Conservation (phyloP, 1,139 yeast genomes). For the Taphrina wiesneri region DNA sequence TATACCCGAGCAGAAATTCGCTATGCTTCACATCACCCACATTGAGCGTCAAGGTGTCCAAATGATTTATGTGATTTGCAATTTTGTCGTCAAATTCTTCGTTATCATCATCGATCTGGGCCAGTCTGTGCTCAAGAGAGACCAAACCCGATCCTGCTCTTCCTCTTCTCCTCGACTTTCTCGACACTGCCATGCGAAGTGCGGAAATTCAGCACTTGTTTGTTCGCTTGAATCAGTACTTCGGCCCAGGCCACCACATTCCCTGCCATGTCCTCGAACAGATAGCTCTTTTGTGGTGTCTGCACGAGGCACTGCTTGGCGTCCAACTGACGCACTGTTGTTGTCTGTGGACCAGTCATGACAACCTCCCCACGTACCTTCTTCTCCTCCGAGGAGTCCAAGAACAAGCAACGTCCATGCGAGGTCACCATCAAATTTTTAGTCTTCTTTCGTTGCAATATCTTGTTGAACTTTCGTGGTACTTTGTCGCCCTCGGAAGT, state of each 20-base stretch:
- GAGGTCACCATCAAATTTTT: conserved; percentile 32
- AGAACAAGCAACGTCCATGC: conserved; percentile 33
- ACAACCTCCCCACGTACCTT: conserved; percentile 24
- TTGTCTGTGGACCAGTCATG: conserved; percentile 19
- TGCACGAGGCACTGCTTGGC: conserved; percentile 18
- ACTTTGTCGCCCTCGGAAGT: conserved; percentile 27
- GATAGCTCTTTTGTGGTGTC: conserved; percentile 33
- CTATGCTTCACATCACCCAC: not conserved
- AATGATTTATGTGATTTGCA: no score
- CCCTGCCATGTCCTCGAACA: conserved; percentile 29
- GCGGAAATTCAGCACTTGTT: not conserved
- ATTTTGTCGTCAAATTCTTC: not conserved
- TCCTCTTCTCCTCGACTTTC: conserved; percentile 15
- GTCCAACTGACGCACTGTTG: conserved; percentile 1
- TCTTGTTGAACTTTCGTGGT: conserved; percentile 27
- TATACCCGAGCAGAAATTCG: not conserved
- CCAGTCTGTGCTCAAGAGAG: not conserved
- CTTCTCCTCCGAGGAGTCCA: conserved; percentile 30
- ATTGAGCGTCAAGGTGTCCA: not conserved
- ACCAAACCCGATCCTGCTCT: conserved; percentile 16
- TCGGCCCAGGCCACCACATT: conserved; percentile 36
- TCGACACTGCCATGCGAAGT: not conserved
- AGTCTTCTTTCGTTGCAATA: conserved; percentile 33
- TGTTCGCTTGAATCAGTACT: conserved; percentile 29
- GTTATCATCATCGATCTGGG: not conserved